These are phyloP conservation scores for Misopates orontium DNA, from an alignment of 257 asterid genomes.

Conservation along the genomic window DNA sequence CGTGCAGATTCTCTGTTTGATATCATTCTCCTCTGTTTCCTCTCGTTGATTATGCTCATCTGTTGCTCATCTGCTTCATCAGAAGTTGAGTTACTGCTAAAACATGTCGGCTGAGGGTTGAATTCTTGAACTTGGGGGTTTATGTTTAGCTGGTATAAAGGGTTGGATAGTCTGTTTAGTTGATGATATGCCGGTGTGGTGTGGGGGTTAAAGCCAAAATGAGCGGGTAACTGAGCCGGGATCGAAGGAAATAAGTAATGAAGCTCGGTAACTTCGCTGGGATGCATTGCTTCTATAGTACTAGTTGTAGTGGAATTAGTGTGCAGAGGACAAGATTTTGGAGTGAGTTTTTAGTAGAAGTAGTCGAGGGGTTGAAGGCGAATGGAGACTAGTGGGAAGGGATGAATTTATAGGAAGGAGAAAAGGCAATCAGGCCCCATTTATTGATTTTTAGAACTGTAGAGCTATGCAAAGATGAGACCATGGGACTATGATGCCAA, in stretches of 20 bases:
- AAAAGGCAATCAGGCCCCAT: constrained; percentile 44
- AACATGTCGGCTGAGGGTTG: constrained; percentile 53
- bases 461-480: constrained; percentile 48
- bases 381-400: constrained; percentile 44
- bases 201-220: constrained; percentile 31
- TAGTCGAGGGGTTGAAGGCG: constrained; percentile 40
- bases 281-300: constrained; percentile 54
- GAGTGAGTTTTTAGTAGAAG: constrained; percentile 9
- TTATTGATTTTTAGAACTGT: constrained; percentile 42
- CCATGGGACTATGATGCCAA: constrained; percentile 39
- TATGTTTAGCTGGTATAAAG: constrained; percentile 38
- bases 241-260: constrained; percentile 54
- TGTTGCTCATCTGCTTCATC: constrained; percentile 85
- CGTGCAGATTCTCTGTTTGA: constrained; percentile 90
- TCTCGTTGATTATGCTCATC: constrained; percentile 63
- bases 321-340: constrained; percentile 20
- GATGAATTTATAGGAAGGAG: constrained; percentile 57
- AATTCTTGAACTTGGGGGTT: constrained; percentile 58
- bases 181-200: constrained; percentile 41
- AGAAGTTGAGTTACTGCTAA: constrained; percentile 84
- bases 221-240: constrained; percentile 51
- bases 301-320: not conserved
- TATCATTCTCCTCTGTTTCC: constrained; percentile 86
- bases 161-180: constrained; percentile 45
- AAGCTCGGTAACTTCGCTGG: constrained; percentile 57